Evolutionary conservation across 768 basidiomycete genomes (phyloP).

Genomic region (Russula emetica): DNA sequence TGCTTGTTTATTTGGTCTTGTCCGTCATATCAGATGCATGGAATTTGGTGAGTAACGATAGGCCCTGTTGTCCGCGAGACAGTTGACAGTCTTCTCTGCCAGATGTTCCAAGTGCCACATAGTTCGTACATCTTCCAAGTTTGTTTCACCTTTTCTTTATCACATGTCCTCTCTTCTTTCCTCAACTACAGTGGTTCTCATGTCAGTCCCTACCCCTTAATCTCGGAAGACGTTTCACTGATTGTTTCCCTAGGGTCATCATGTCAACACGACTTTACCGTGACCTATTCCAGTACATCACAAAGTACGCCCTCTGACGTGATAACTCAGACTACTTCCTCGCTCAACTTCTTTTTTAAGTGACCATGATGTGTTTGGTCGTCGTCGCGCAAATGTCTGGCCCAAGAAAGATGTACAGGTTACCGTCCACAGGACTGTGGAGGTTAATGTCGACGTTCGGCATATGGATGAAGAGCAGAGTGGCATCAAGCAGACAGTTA

Average conservation of each 20-base stretch:
- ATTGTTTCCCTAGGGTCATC: conserved; percentile 16
- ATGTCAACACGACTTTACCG: conserved; percentile 27
- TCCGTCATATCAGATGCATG: conserved; percentile 17
- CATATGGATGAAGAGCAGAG: conserved; percentile 12
- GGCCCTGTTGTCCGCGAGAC: background rate
- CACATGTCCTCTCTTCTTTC: background rate
- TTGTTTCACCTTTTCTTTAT: background rate
- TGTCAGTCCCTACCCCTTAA: conserved; percentile 9
- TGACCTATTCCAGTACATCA: conserved; percentile 26
- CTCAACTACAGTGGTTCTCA: conserved; percentile 23
- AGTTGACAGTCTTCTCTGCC: background rate
- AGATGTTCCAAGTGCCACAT: conserved; percentile 29
- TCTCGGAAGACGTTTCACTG: background rate
- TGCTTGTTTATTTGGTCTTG: background rate
- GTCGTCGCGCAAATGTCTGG: conserved; percentile 23
- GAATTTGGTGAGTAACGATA: conserved; percentile 18
- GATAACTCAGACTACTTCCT: conserved; percentile 12
- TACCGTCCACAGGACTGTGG: conserved; percentile 20
- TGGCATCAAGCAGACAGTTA: conserved; percentile 1
- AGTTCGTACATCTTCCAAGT: conserved; percentile 19
- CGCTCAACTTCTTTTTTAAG: conserved; percentile 21
- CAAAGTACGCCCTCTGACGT: conserved; percentile 17
- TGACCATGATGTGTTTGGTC: conserved; percentile 22
- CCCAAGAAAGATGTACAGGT: conserved; percentile 16
- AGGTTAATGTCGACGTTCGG: conserved; percentile 20